Conservation (phyloP, 768 basidiomycete genomes). For the Lactarius deliciosus region DNA sequence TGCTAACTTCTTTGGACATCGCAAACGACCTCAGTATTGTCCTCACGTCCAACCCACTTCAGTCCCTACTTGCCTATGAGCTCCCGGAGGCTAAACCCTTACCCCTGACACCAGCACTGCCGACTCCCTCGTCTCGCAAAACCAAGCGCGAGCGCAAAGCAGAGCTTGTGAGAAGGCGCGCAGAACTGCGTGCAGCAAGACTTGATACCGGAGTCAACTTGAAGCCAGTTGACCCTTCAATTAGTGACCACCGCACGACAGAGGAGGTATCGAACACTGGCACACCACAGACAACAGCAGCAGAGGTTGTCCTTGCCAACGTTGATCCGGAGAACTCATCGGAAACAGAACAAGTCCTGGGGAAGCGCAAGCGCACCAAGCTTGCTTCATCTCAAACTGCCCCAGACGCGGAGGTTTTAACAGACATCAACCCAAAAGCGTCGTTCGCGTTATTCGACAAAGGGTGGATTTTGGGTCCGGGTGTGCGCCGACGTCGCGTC, state of each 20-base stretch:
- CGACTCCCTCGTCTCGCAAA: slow-evolving; percentile 41
- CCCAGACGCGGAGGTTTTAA: slow-evolving; percentile 56
- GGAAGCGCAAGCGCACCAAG: slow-evolving; percentile 27
- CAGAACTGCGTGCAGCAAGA: slow-evolving; percentile 12
- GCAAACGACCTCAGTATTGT: slow-evolving; percentile 54
- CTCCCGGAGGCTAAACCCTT: slow-evolving; percentile 60
- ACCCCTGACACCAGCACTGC: slow-evolving; percentile 51
- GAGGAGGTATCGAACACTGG: slow-evolving; percentile 13
- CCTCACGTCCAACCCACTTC: slow-evolving; percentile 57
- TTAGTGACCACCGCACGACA: slow-evolving; percentile 41
- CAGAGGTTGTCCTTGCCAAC: background rate
- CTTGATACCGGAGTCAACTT: slow-evolving; percentile 11
- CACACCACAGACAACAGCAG: background rate
- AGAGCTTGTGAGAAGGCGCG: slow-evolving; percentile 20
- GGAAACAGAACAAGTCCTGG: slow-evolving; percentile 18
- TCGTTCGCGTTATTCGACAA: slow-evolving; percentile 81
- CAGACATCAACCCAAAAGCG: slow-evolving; percentile 66
- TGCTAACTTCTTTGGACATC: slow-evolving; percentile 57
- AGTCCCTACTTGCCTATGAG: slow-evolving; percentile 68
- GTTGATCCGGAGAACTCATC: background rate
- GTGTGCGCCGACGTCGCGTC: slow-evolving; percentile 57
- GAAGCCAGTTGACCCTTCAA: slow-evolving; percentile 40
- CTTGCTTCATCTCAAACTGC: slow-evolving; percentile 34
- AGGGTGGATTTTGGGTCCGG: slow-evolving; percentile 85
- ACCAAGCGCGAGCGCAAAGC: slow-evolving; percentile 26